phyloP scores from a whole-genome alignment of 2,329 filamentous ascomycete species.

The Bisporella sp. region DNA sequence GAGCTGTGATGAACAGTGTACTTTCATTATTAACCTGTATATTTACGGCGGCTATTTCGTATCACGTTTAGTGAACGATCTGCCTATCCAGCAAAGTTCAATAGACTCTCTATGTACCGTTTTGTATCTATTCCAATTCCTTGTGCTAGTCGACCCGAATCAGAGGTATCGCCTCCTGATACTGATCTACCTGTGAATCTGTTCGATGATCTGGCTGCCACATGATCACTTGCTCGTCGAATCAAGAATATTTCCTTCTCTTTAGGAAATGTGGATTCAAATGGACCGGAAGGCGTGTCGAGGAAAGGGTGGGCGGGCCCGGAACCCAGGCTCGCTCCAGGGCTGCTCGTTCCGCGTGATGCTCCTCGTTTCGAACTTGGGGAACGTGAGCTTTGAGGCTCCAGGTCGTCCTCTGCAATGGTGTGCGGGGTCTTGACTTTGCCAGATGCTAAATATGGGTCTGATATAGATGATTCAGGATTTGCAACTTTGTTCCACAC shows the following conservation, averaged over 20 bases:
- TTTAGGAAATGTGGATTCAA: conserved; percentile 3
- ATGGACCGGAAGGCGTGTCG: conserved; percentile 2
- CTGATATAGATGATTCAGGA: conserved; percentile 13
- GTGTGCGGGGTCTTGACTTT: conserved; percentile 7
- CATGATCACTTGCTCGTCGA: conserved; percentile 51
- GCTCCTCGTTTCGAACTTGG: neutral
- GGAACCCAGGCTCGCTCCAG: conserved; percentile 7
- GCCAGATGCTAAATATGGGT: neutral
- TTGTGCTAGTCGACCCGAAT: conserved; percentile 55
- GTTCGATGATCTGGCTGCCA: conserved; percentile 4
- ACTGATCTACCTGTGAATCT: conserved; percentile 14
- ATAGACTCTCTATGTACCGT: conserved; percentile 65
- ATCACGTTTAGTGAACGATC: too few species aligned
- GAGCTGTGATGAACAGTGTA: too few species aligned
- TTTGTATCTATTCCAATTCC: conserved; percentile 73
- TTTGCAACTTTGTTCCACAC: conserved; percentile 55
- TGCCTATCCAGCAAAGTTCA: conserved; percentile 43
- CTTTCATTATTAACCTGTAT: too few species aligned
- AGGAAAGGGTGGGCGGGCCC: conserved; percentile 25
- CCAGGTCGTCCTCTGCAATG: conserved; percentile 8
- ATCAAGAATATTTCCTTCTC: conserved; percentile 57
- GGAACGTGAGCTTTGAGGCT: neutral
- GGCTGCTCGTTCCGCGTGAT: conserved; percentile 11
- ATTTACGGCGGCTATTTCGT: too few species aligned
- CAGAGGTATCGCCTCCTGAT: conserved; percentile 38